A percentile compares a stretch with the other conserved stretches of the same genome.
phyloP scores from a whole-genome alignment of 2,329 filamentous ascomycete species.

The Penicillium vulpinum region DNA sequence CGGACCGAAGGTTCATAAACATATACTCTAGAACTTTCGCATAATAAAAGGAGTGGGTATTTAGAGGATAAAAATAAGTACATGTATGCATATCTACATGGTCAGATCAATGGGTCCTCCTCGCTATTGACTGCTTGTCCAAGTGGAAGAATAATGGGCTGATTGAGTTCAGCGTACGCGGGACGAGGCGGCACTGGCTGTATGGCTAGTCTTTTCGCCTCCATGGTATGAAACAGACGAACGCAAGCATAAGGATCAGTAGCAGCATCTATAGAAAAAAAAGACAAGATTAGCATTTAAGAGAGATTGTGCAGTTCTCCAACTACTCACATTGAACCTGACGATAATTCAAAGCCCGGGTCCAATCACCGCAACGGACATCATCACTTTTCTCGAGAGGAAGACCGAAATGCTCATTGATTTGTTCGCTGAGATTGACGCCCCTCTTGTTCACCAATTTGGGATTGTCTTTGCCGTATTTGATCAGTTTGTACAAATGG shows the following conservation, averaged over 20 bases:
- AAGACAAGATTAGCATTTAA: conserved; percentile 14
- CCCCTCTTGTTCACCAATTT: conserved; percentile 64
- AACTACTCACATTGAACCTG: conserved; percentile 68
- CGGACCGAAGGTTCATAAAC: background rate
- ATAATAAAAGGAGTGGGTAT: background rate
- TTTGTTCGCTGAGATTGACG: conserved; percentile 68
- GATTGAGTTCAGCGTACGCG: conserved; percentile 64
- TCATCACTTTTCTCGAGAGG: conserved; percentile 71
- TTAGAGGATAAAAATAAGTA: background rate
- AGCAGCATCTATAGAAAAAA: conserved; percentile 65
- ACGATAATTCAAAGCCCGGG: conserved; percentile 56
- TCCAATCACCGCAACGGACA: conserved; percentile 77
- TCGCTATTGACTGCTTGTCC: conserved; percentile 27
- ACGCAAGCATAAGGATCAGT: conserved; percentile 79
- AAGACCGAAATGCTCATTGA: conserved; percentile 68
- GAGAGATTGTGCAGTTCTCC: background rate
- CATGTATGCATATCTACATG: conserved; percentile 1
- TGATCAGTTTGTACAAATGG: conserved; percentile 77
- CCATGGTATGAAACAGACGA: conserved; percentile 70
- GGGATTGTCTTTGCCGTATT: conserved; percentile 58
- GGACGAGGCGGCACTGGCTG: conserved; percentile 71
- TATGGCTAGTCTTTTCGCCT: conserved; percentile 66
- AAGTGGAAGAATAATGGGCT: conserved; percentile 61
- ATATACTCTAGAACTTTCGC: background rate
- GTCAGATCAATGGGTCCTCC: conserved; percentile 6